Evolutionary conservation across 306 rosid species (phyloP), one percentile per base, ranked within the genome.

Genomic region (Vachellia collinsii): DNA sequence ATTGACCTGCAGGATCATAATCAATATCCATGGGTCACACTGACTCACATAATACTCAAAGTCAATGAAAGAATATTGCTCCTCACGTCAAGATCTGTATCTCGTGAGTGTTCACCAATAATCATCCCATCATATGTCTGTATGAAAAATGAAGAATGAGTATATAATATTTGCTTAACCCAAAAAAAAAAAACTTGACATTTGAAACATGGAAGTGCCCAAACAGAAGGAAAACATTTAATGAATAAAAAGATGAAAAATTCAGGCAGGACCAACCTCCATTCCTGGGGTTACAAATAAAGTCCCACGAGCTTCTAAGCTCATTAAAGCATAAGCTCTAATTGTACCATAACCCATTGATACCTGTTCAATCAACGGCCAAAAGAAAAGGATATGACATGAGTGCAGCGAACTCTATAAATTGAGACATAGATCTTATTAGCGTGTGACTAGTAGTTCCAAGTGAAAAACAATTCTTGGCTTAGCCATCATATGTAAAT

Each of bases 101-200:
- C 98, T 82, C 98, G 89, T 17, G 99, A 91, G 79, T 93, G 96
- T 70, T 95, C 98, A 68, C 99, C 99, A 81, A 95, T 85, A 69
- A 95, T 95, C 98, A 95, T 95, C 68, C 99, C 99, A 85, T 95
- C 99, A 82, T 95, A 95, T 11, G 98, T 3, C 99, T 95, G 93
- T 76, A 69, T n/a, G 74, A 8, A 47, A 44, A 84, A 87, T 25
- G 47, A 85, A 46, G 36, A 82, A 78, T 47, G 36, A 41, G 37
- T 39, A 58, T 62, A 62, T 36, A 14, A 5, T 63, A 80, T 50
- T 39, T 74, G 23, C 67, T 70, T 72, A 46, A 72, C 68, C 34
- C n/a, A n/a, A 75, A 75, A 56, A 22, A 72, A 20, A 46, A 41
- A 68, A 48, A 19, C 58, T 34, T 23, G 51, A 62, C 11, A 67